Evolutionary conservation across 2,329 filamentous ascomycete species (phyloP).

Genomic region (Colletotrichum godetiae): DNA sequence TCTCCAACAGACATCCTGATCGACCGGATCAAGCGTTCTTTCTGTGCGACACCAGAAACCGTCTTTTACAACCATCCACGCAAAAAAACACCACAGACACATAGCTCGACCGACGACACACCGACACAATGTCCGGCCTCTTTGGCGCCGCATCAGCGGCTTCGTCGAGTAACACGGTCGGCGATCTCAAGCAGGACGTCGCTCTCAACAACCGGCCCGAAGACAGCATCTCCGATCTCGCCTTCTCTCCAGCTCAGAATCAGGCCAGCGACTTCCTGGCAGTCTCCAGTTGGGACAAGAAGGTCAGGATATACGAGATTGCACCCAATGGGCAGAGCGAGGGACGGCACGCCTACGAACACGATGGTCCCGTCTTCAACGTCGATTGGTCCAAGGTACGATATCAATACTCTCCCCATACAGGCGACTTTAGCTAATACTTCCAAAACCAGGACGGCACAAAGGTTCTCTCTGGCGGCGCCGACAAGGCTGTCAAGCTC

Average conservation of each 20-base stretch:
- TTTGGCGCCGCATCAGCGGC: slow-evolving; percentile 67
- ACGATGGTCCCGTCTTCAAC: slow-evolving; percentile 85
- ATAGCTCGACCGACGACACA: neutral
- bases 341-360: slow-evolving; percentile 87
- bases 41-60: neutral
- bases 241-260: slow-evolving; percentile 76
- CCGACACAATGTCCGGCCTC: slow-evolving; percentile 70
- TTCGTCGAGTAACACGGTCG: slow-evolving; percentile 76
- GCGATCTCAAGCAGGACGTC: slow-evolving; percentile 92
- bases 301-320: slow-evolving; percentile 97
- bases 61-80: neutral
- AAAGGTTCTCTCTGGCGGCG: slow-evolving; percentile 87
- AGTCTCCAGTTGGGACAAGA: slow-evolving; percentile 96
- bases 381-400: slow-evolving; percentile 90
- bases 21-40: neutral
- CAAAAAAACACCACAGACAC: neutral
- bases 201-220: slow-evolving; percentile 81
- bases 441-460: slow-evolving; percentile 77
- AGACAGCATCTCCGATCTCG: slow-evolving; percentile 89
- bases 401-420: neutral
- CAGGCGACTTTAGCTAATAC: slow-evolving; percentile 30
- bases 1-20: too few species aligned
- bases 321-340: slow-evolving; percentile 80
- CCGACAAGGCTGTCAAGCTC: slow-evolving; percentile 90
- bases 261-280: slow-evolving; percentile 81